Evolutionary conservation across 805 yeast genomes (phyloP).

Genomic region (Kluyveromyces wickerhamii): DNA sequence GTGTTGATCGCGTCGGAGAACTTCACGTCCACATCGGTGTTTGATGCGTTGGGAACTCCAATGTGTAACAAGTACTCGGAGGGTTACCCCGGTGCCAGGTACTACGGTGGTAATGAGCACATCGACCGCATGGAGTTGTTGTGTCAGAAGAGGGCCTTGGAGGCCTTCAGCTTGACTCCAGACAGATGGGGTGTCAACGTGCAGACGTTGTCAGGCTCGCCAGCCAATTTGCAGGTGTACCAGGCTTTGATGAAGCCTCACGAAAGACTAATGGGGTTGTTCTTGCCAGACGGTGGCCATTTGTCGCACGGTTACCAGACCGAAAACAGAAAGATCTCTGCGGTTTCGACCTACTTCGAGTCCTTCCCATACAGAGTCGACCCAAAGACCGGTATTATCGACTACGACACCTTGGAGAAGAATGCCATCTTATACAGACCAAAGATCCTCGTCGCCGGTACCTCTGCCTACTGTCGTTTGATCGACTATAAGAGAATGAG

Average conservation of each 20-base stretch:
- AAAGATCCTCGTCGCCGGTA: constrained; percentile 93
- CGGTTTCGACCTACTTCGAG: constrained; percentile 92
- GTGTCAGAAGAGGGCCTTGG: constrained; percentile 91
- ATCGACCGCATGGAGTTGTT: constrained; percentile 88
- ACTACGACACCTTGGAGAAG: constrained; percentile 89
- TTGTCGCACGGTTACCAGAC: constrained; percentile 98
- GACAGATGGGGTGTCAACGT: constrained; percentile 97
- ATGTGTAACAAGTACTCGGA: constrained; percentile 98
- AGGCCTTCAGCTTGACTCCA: constrained; percentile 73
- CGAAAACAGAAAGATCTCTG: constrained; percentile 85
- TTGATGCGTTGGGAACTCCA: constrained; percentile 94
- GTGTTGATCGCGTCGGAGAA: constrained; percentile 95
- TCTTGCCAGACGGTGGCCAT: constrained; percentile 98
- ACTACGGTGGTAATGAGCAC: constrained; percentile 97
- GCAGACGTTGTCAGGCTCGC: constrained; percentile 93
- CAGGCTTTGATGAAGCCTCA: constrained; percentile 92
- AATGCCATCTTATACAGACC: constrained; percentile 92
- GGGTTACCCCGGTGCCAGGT: constrained; percentile 98
- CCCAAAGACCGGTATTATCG: constrained; percentile 87
- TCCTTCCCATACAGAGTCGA: constrained; percentile 98
- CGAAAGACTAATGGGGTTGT: constrained; percentile 96
- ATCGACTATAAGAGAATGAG: constrained; percentile 96
- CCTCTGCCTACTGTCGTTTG: constrained; percentile 94
- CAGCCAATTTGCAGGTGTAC: constrained; percentile 95
- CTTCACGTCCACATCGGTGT: constrained; percentile 91